Evolutionary conservation across 1,284 basidiomycete genomes (phyloP).

Genomic region (Fomes fomentarius): DNA sequence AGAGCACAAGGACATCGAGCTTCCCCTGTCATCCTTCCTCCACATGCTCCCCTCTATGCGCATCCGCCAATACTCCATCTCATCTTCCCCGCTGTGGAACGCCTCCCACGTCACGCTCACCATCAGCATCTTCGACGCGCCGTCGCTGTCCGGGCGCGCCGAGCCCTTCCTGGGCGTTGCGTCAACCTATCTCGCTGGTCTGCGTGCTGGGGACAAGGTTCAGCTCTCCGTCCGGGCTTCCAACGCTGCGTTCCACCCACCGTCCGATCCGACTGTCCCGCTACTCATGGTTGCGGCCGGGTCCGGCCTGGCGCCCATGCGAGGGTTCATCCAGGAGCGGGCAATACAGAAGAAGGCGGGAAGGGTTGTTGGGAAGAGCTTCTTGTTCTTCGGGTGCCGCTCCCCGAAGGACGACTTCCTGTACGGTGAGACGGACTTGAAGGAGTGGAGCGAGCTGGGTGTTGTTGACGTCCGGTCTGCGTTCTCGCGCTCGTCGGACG

Average conservation of each 20-base stretch:
- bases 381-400: constrained; percentile 55
- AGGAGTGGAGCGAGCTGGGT: constrained; percentile 45
- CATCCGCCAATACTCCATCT: constrained; percentile 55
- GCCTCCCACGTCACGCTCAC: constrained; percentile 47
- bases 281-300: constrained; percentile 54
- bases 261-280: constrained; percentile 44
- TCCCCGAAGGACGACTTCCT: constrained; percentile 47
- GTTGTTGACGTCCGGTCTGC: constrained; percentile 52
- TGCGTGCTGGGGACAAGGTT: constrained; percentile 45
- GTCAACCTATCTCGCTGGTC: constrained; percentile 48
- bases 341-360: constrained; percentile 49
- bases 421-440: constrained; percentile 45
- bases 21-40: constrained; percentile 44
- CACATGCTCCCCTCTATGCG: constrained; percentile 51
- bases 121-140: constrained; percentile 45
- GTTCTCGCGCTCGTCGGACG: constrained; percentile 43
- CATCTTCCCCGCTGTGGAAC: constrained; percentile 52
- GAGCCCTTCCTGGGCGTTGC: constrained; percentile 51
- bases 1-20: constrained; percentile 39
- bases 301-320: constrained; percentile 54
- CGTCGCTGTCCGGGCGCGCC: constrained; percentile 36
- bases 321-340: constrained; percentile 57
- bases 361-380: constrained; percentile 43
- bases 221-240: constrained; percentile 47
- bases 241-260: constrained; percentile 47